Base-by-base conservation (phyloP, 306 rosid genomes). In the Medicago ruthenica region DNA sequence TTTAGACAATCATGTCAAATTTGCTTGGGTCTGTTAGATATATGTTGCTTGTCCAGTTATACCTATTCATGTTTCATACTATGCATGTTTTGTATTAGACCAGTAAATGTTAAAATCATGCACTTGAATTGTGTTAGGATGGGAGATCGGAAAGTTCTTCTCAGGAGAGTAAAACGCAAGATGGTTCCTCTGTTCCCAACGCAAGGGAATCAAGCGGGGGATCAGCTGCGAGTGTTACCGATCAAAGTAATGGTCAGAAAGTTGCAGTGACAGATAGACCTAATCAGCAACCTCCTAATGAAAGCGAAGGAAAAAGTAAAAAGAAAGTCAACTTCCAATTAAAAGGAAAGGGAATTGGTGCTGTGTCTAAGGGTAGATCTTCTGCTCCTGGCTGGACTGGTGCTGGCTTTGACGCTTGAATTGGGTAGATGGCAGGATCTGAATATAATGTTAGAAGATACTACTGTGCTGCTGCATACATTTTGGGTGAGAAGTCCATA, bases 321-420 rank as follows among this genome's bases (percentile, higher is more conserved):
- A 94, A 87, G 95, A 94, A 87, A 83, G 83, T 54, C 41, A 92
- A 86, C 83, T 77, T 84, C 67, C 97, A 88, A 45, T 81, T 87
- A 63, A 89, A 89, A 85, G 98, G 96, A 81, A 94, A 80, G 83
- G 97, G 95, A 86, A 81, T 90, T 37, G 98, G 96, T 58, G 97
- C 88, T 12, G 87, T 85, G 83, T 78, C 94, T 27, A 91, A 88
- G 81, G 90, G 96, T 51, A 92, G 92, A 85, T 57, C 96, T 81
- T 74, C 87, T 8, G 85, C 82, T 39, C 80, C 94, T 70, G 98
- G 93, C 44, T 94, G 97, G 96, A 91, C 96, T 31, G 98, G 97
- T 31, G 84, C 98, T 54, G 98, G 97, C 71, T 94, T 94, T 81
- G 95, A 92, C 58, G 61, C 61, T 18, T 55, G 61, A 55, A 20